A percentile compares a stretch with the other conserved stretches of the same genome.
phyloP scores from a whole-genome alignment of 345 rosid species.

The Psidium guajava region DNA sequence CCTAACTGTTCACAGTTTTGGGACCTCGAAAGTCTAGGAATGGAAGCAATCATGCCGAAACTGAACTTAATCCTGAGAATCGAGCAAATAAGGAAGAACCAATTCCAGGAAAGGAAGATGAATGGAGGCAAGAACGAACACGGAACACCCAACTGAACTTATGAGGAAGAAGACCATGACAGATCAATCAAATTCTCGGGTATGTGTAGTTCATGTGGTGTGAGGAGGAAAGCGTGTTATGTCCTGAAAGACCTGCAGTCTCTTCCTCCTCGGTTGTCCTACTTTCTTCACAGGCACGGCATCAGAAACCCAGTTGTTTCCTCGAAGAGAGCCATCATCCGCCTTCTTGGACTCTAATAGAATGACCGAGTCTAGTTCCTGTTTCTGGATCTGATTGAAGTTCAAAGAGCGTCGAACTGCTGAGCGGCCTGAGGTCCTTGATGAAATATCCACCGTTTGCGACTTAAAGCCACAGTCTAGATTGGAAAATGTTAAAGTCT shows the following conservation, averaged over 20 bases:
- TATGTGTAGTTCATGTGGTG: neutral
- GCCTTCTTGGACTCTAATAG: neutral
- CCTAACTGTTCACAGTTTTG: neutral
- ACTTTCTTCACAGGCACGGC: neutral
- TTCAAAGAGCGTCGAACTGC: conserved; percentile 18
- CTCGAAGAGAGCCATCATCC: neutral
- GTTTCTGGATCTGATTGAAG: conserved; percentile 4
- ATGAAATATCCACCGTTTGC: neutral
- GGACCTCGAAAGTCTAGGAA: neutral
- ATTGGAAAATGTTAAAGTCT: neutral
- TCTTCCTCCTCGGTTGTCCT: conserved; percentile 10
- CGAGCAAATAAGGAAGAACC: neutral
- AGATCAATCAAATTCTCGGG: neutral
- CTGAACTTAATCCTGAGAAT: neutral
- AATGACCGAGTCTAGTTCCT: neutral
- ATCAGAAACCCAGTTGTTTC: neutral
- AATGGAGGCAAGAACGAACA: neutral
- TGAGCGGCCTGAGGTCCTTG: neutral
- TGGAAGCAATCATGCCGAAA: neutral
- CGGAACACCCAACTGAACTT: neutral
- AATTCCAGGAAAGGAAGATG: neutral
- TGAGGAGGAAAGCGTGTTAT: conserved; percentile 29
- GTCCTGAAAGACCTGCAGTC: conserved; percentile 47
- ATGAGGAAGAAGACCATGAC: neutral
- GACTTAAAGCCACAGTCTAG: neutral